Evolutionary conservation across 2,329 filamentous ascomycete species (phyloP).

Genomic region (Penicillium occitanis): DNA sequence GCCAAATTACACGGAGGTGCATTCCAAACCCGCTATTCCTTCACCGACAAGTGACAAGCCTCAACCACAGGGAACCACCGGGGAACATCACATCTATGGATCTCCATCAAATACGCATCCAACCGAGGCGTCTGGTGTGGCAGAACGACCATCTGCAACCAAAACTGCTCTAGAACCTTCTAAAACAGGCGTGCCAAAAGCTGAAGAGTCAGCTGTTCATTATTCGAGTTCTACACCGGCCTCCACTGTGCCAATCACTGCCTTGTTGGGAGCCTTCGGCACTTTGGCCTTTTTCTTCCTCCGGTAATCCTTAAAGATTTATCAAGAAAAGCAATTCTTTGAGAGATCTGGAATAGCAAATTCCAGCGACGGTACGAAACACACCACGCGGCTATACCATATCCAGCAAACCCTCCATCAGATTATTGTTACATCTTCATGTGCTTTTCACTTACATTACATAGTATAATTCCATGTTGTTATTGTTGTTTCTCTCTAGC

Average conservation of each 20-base stretch:
- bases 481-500: neutral
- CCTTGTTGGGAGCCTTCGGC: neutral
- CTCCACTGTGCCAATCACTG: neutral
- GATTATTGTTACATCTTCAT: neutral
- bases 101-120: neutral
- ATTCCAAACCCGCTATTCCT: neutral
- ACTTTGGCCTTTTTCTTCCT: neutral
- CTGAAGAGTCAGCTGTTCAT: neutral
- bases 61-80: neutral
- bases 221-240: neutral
- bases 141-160: neutral
- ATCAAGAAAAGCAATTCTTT: neutral
- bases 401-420: neutral
- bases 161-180: neutral
- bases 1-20: neutral
- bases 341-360: neutral
- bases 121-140: neutral
- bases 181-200: neutral
- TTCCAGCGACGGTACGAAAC: neutral
- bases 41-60: neutral
- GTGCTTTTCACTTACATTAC: neutral
- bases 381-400: neutral
- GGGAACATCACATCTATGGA: neutral
- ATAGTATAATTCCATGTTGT: neutral
- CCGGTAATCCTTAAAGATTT: no score